Conservation (phyloP, 202 grass and related monocot species). For the Bolboschoenoplectus hybrid region DNA sequence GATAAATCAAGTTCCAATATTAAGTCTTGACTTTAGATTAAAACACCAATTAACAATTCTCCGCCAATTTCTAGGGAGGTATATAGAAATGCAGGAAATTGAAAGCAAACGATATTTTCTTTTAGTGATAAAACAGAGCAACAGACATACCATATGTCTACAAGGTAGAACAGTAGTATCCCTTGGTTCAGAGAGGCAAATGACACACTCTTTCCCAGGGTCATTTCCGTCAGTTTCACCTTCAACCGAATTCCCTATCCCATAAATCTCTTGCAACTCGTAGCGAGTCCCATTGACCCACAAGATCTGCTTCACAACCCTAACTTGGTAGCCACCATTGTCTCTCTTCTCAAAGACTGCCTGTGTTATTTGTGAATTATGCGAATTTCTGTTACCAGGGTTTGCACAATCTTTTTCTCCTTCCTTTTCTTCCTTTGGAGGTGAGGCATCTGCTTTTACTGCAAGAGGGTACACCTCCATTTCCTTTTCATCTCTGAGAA, state of each 20-base stretch:
- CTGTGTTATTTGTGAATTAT: constrained; percentile 92
- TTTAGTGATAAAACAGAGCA: neutral
- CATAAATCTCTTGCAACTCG: constrained; percentile 95
- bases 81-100: neutral
- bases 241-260: constrained; percentile 90
- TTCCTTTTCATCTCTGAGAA: constrained; percentile 57
- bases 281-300: constrained; percentile 93
- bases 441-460: constrained; percentile 81
- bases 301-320: constrained; percentile 83
- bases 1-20: constrained; percentile 2
- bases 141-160: constrained; percentile 86
- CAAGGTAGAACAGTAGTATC: constrained; percentile 95
- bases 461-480: constrained; percentile 84
- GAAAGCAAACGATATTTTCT: neutral
- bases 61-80: neutral
- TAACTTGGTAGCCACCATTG: constrained; percentile 64
- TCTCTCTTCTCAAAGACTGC: constrained; percentile 91
- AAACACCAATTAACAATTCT: constrained; percentile 8
- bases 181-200: constrained; percentile 90
- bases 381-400: constrained; percentile 35
- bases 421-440: constrained; percentile 40
- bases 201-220: constrained; percentile 95
- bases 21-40: neutral
- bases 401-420: constrained; percentile 23
- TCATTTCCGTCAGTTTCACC: constrained; percentile 79